Conservation (phyloP, 148 eudicot species). For the Spergularia bocconei region DNA sequence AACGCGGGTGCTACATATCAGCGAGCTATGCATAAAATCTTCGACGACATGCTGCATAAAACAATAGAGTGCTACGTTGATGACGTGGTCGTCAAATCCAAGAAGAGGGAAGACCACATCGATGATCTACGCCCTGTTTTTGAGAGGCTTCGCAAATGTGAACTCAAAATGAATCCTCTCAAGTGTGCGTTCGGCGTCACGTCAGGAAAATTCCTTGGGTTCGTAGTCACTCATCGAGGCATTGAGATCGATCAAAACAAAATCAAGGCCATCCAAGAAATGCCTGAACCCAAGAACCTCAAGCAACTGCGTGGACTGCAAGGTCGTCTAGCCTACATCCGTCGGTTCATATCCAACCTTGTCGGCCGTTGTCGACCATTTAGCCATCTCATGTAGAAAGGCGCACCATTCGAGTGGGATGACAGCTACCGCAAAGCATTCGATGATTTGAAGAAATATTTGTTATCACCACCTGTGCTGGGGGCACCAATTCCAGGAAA, state of each 20-base stretch:
- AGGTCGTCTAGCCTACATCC: neutral
- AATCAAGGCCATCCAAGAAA: neutral
- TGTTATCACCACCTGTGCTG: neutral
- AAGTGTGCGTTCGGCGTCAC: too few relatives aligned
- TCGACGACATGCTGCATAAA: slow-evolving; percentile 4
- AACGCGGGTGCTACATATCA: neutral
- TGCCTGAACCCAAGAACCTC: neutral
- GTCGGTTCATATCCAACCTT: neutral
- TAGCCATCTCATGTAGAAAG: neutral
- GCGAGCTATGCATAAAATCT: neutral
- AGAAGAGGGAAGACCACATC: too few relatives aligned
- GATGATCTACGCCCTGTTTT: too few relatives aligned
- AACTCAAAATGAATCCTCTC: too few relatives aligned
- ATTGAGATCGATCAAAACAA: too few relatives aligned
- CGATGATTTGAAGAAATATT: neutral
- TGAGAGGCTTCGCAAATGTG: too few relatives aligned
- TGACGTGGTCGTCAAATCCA: neutral
- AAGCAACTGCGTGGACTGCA: neutral
- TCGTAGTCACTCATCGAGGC: too few relatives aligned
- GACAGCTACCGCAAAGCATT: neutral
- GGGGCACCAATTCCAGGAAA: neutral
- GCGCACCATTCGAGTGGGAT: neutral
- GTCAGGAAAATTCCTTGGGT: too few relatives aligned
- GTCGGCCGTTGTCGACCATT: neutral
- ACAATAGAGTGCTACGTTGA: neutral